These are phyloP conservation scores for Acanthamoeba healyi DNA, from an alignment of 208 protist species.

Conservation along the genomic window DNA sequence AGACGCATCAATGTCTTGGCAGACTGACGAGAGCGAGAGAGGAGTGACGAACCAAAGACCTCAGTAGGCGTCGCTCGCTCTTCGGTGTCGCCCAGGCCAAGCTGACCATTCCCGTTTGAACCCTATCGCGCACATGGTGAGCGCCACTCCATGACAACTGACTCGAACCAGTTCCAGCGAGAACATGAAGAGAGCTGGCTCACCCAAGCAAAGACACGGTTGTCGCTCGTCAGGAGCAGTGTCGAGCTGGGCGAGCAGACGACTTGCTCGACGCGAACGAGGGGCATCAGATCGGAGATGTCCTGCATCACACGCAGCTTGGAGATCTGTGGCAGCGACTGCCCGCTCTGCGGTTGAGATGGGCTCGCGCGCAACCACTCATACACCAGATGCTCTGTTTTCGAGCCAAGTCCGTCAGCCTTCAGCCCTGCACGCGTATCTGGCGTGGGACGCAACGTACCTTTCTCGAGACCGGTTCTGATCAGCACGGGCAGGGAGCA, in stretches of 20 bases:
- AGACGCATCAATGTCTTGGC: too few species aligned
- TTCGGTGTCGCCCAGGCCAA: background rate
- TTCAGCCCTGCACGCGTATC: background rate
- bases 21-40: too few species aligned
- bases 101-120: background rate
- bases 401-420: too few species aligned
- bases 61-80: background rate
- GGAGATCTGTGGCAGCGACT: background rate
- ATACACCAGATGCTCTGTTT: too few species aligned
- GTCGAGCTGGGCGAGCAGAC: background rate
- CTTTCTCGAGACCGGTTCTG: background rate
- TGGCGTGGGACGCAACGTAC: background rate
- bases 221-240: background rate
- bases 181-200: background rate
- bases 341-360: background rate
- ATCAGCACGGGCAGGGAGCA: background rate
- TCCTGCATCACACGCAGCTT: background rate
- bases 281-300: background rate
- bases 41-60: background rate
- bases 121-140: background rate
- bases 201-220: conserved; percentile 26
- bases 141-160: too few species aligned
- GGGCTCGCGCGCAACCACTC: background rate
- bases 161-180: background rate
- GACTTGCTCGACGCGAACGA: background rate